Base-by-base conservation (phyloP, 2,329 filamentous ascomycete species). In the Exophiala oligosperma region DNA sequence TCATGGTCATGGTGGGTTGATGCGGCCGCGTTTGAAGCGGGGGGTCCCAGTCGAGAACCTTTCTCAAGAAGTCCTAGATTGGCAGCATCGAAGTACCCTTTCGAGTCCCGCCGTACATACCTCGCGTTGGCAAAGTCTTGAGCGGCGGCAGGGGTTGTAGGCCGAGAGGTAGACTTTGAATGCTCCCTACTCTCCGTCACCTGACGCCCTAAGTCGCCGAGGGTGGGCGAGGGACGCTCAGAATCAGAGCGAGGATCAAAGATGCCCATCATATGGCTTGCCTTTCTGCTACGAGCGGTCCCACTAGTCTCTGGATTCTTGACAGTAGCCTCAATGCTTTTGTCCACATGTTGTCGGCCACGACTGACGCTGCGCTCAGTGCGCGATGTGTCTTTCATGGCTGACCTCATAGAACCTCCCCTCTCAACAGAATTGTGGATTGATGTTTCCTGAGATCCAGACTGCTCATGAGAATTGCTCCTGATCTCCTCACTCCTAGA, bases 181-280 rank as follows among this genome's bases (percentile, higher is more conserved):
- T 40, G 49, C 12, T 54, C 57, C 32, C 44, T 55, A 12, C 26
- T 38, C 5, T 14, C 40, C 35, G 35, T 46, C 28, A 47, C 11
- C 24, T 59, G 52, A 28, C 40, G 14, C 14, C 47, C 9, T 21
- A 47, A 44, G 14, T 63, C 61, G 28, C 44, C 38, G n/a, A 52
- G 17, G n/a, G 23, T 35, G 23, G 49, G 40, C 24, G 29, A 43
- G 28, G 58, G 57, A 21, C 50, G 53, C 26, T 51, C 28, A 32
- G 58, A 52, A 44, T 56, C 59, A 14, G 61, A 54, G 40, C 59
- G 43, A 46, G 63, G 56, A 43, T 85, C 85, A 73, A 87, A 88
- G 4, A 88, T 73, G 11, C 85, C 83, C 53, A 88, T 73, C 66
- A 85, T 86, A 67, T 87, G 84, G 67, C 84, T 86, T 43, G 85